phyloP scores from a whole-genome alignment of 352 stramenopile species.

The Phytophthora quininea region DNA sequence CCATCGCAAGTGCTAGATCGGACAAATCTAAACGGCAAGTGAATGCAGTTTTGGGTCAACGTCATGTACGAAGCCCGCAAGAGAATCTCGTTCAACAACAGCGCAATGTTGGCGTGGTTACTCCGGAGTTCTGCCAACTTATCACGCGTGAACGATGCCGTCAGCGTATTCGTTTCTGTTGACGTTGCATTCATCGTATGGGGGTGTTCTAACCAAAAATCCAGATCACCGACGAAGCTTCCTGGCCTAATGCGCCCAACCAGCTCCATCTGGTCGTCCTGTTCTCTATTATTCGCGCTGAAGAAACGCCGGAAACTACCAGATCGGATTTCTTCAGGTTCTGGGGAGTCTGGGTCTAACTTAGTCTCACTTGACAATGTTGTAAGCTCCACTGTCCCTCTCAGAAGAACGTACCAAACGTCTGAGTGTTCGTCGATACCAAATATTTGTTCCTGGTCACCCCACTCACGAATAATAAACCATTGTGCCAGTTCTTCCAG shows the following conservation, averaged over 20 bases:
- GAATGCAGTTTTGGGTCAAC: conserved; percentile 42
- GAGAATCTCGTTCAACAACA: conserved; percentile 60
- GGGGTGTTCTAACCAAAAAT: conserved; percentile 58
- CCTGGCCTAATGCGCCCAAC: conserved; percentile 58
- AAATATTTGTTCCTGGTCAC: conserved; percentile 41
- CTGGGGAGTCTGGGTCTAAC: conserved; percentile 24
- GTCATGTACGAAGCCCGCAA: conserved; percentile 67
- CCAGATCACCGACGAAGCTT: conserved; percentile 74
- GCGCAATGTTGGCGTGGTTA: conserved; percentile 43
- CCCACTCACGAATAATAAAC: conserved; percentile 48
- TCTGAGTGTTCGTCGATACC: conserved; percentile 44
- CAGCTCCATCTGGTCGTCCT: conserved; percentile 35
- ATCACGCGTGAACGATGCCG: conserved; percentile 44
- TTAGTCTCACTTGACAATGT: conserved; percentile 26
- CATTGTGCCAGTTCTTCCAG: conserved; percentile 42
- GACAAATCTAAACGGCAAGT: conserved; percentile 20
- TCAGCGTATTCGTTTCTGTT: conserved; percentile 43
- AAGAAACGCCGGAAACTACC: conserved; percentile 3
- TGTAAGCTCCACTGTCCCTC: conserved; percentile 55
- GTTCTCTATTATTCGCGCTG: neutral
- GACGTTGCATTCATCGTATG: conserved; percentile 56
- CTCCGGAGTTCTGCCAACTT: conserved; percentile 34
- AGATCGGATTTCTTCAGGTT: conserved; percentile 14
- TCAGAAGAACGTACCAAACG: conserved; percentile 56
- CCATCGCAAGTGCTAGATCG: conserved; percentile 25